Conservation (phyloP, 345 rosid species). For the Aquilaria sinensis region DNA sequence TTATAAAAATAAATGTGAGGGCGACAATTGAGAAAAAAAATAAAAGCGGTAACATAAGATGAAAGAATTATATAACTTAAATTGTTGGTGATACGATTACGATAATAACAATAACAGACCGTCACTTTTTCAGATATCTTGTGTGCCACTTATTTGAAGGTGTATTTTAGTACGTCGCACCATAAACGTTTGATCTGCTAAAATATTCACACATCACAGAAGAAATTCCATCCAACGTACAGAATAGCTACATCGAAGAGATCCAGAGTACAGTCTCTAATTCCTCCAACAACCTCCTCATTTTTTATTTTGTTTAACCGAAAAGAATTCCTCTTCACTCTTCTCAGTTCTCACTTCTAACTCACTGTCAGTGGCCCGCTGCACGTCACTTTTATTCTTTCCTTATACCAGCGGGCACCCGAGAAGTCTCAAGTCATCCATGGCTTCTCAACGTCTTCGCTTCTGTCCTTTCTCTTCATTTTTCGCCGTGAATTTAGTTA, state of each 20-base stretch:
- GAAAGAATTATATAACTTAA: no score
- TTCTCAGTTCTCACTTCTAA: no score
- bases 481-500: not conserved
- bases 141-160: not conserved
- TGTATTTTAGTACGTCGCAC: slow-evolving; percentile 4
- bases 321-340: no score
- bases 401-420: not conserved
- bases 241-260: no score
- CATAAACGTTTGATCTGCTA: slow-evolving; percentile 13
- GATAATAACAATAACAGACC: not conserved
- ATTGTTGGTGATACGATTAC: no score
- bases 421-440: no score
- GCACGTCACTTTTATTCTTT: slow-evolving; percentile 16
- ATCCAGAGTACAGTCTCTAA: not conserved
- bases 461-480: not conserved
- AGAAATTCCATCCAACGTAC: slow-evolving; percentile 12
- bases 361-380: not conserved
- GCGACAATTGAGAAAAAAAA: no score
- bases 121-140: no score
- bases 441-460: no score
- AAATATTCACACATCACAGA: slow-evolving; percentile 4
- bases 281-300: not conserved
- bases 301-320: no score
- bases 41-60: no score
- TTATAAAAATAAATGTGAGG: no score